Percentiles rank a stretch among this genome's conserved stretches.
Conservation (phyloP, 2,329 filamentous ascomycete genomes). For the Verticillium longisporum region DNA sequence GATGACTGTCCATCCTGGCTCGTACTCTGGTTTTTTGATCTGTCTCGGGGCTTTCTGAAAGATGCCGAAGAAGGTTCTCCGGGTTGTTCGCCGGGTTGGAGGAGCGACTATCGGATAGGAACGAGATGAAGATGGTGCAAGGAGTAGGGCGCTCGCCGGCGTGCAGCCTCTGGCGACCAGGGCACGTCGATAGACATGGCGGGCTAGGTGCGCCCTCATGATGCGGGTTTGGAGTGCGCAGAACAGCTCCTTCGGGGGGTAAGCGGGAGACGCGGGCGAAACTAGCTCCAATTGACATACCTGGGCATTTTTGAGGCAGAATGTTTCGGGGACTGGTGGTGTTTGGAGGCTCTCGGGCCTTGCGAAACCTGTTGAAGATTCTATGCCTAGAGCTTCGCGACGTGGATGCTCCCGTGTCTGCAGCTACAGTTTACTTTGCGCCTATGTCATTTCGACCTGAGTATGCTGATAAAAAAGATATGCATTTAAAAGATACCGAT, state of each 20-base stretch:
- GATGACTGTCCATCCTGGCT: conserved; percentile 66
- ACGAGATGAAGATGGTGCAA: conserved; percentile 18
- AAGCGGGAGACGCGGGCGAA: background rate
- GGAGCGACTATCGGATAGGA: conserved; percentile 16
- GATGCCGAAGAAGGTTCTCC: conserved; percentile 53
- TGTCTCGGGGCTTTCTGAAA: conserved; percentile 53
- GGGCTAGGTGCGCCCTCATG: conserved; percentile 39
- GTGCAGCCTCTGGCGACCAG: conserved; percentile 24
- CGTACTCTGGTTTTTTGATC: conserved; percentile 55
- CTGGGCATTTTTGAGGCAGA: background rate
- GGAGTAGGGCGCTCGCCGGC: conserved; percentile 25
- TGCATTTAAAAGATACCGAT: background rate
- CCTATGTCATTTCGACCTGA: background rate
- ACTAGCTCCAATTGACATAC: background rate
- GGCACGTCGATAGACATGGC: conserved; percentile 32
- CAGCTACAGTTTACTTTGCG: background rate
- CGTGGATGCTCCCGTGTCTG: background rate
- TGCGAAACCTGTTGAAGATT: background rate
- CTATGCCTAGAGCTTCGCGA: background rate
- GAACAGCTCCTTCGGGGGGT: background rate
- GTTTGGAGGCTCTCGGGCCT: background rate
- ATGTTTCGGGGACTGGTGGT: background rate
- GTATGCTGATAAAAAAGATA: background rate
- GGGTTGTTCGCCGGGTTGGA: conserved; percentile 13
- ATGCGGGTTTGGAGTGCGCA: conserved; percentile 14